Evolutionary conservation across 208 protist genomes (phyloP).

Genomic region (Zelonia costaricensis): DNA sequence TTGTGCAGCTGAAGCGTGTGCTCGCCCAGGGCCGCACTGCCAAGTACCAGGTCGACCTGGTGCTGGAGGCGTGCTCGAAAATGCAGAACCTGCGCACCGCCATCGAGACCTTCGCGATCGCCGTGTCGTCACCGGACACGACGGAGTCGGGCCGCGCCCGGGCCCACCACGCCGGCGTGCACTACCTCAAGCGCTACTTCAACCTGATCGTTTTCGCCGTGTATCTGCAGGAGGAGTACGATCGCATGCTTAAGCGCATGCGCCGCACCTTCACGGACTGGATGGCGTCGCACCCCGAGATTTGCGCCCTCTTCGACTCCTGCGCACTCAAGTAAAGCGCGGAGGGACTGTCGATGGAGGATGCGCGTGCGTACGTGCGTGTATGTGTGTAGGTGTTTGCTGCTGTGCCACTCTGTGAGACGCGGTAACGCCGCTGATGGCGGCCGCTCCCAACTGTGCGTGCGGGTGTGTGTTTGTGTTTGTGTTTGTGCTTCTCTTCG

Average conservation of each 20-base stretch:
- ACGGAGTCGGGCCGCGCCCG: conserved; percentile 73
- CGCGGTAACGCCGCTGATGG: too few species aligned
- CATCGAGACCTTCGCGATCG: conserved; percentile 78
- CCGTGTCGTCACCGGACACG: conserved; percentile 66
- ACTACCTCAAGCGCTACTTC: conserved; percentile 89
- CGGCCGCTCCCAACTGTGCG: too few species aligned
- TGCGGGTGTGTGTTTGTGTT: not conserved
- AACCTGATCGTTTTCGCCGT: conserved; percentile 88
- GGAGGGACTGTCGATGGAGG: not conserved
- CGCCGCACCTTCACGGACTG: conserved; percentile 54
- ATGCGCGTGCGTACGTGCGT: conserved; percentile 1
- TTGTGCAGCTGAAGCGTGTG: conserved; percentile 83
- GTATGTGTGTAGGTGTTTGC: conserved; percentile 14
- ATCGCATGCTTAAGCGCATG: conserved; percentile 61
- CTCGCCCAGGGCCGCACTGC: conserved; percentile 62
- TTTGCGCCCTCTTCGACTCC: conserved; percentile 56
- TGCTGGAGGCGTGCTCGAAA: conserved; percentile 82
- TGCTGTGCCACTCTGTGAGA: too few species aligned
- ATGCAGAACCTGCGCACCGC: conserved; percentile 91
- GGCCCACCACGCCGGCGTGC: conserved; percentile 83
- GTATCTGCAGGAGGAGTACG: conserved; percentile 86
- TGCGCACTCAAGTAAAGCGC: conserved; percentile 53
- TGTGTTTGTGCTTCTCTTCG: not conserved
- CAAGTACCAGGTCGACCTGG: conserved; percentile 81
- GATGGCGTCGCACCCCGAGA: conserved; percentile 68